These are phyloP conservation scores for Cytospora mali DNA, from an alignment of 2,329 filamentous ascomycete genomes.

Conservation along the genomic window DNA sequence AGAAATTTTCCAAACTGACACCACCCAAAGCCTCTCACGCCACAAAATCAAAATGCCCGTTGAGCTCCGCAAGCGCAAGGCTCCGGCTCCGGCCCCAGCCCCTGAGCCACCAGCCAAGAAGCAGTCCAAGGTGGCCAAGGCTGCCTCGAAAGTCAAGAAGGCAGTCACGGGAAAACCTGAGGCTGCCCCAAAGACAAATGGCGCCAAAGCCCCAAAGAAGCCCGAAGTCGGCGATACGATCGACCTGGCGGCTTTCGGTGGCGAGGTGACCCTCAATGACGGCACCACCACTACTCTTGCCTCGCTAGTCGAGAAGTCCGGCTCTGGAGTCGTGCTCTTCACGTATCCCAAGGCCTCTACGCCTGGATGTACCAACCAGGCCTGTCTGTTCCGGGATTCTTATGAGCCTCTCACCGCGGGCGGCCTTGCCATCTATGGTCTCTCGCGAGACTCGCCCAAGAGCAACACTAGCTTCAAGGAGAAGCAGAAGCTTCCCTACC, in stretches of 20 bases:
- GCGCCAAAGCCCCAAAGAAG: conserved; percentile 41
- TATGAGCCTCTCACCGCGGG: conserved; percentile 75
- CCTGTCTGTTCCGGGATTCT: conserved; percentile 87
- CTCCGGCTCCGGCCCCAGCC: conserved; percentile 47
- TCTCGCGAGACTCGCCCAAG: conserved; percentile 85
- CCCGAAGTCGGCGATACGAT: conserved; percentile 59
- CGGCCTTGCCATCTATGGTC: conserved; percentile 85
- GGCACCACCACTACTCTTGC: conserved; percentile 79
- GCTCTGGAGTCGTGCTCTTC: conserved; percentile 85
- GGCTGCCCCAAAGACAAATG: conserved; percentile 37
- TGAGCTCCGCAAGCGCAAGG: conserved; percentile 65
- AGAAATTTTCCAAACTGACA: conserved; percentile 12
- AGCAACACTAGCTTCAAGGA: conserved; percentile 91
- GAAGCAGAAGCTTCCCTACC: conserved; percentile 87
- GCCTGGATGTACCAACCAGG: conserved; percentile 92
- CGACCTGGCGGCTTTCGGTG: conserved; percentile 62
- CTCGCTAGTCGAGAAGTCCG: conserved; percentile 79
- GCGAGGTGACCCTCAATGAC: conserved; percentile 82
- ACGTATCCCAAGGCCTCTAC: conserved; percentile 96
- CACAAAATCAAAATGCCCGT: conserved; percentile 51
- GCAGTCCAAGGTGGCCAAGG: conserved; percentile 44
- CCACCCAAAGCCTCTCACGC: background rate
- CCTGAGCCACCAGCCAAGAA: conserved; percentile 53
- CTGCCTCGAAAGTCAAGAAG: conserved; percentile 41
- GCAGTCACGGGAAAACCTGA: conserved; percentile 25